Evolutionary conservation across 1,139 yeast genomes (phyloP), one percentile per base, ranked within the genome.

Genomic region (Blastobotrys illinoisensis): DNA sequence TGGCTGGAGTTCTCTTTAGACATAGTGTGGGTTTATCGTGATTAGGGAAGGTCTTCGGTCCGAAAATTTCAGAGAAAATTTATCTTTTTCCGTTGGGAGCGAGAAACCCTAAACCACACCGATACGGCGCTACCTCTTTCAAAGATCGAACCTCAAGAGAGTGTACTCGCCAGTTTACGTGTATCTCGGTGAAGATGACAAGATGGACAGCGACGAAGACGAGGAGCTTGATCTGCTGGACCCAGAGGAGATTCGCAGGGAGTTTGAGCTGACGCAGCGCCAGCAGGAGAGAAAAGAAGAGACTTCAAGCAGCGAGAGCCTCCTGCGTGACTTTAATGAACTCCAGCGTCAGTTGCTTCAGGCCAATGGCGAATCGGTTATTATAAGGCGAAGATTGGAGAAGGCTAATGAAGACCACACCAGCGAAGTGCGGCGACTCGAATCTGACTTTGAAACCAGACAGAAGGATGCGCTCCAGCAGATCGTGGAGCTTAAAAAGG

Each of bases 321-420:
- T 47, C 43, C 46, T 18, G 28, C 50, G 36, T 24, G 45, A 52
- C 20, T 45, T 47, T 9, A 52, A 54, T 6, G 54, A 49, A 18
- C 47, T 51, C 18, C 51, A 44, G 9, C 50, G 48, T 24, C 52
- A 53, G 26, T 48, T 60, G 44, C 60, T 60, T 50, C 55, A 57
- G 24, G 51, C 58, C 44, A 52, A 50, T 11, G 96, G 96, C 2
- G 96, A 89, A 64, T 82, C 86, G 28, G 83, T 95, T 9, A 83
- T 88, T 44, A 74, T 89, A 21, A 73, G 91, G 55, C 82, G 85
- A 18, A 88, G 85, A 62, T 70, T 88, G 49, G 71, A 77, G 18
- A 77, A 78, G 51, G 64, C 80, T 9, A 81, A 80, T 51, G 67
- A 68, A 28, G 76, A 71, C 46, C 79, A 78, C 54, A 73, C 71